Percentiles rank a stretch among this genome's conserved stretches.
Conservation (phyloP, 176 grass and related monocot species). For the Dendrocalamus sinicus region DNA sequence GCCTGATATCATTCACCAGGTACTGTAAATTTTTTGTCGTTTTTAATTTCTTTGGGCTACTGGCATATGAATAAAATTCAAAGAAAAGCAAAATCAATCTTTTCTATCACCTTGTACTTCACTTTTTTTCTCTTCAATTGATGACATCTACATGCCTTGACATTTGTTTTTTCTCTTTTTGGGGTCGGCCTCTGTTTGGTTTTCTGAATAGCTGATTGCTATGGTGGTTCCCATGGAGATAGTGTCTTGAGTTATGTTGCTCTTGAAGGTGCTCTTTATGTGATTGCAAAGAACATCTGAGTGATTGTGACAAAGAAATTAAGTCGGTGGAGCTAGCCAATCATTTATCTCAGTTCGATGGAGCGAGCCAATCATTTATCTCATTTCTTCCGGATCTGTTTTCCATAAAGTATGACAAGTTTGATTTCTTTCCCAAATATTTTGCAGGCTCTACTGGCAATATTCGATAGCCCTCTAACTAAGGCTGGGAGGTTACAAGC, state of each 20-base stretch:
- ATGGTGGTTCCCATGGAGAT: neutral
- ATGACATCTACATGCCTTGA: neutral
- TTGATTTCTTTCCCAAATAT: constrained; percentile 17
- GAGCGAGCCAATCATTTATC: neutral
- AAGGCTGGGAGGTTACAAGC: constrained; percentile 94
- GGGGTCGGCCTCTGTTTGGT: neutral
- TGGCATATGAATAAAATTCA: neutral
- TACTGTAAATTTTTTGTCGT: constrained; percentile 37
- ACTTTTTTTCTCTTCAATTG: neutral
- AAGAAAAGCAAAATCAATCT: neutral
- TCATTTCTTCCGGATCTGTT: neutral
- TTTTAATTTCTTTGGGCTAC: neutral
- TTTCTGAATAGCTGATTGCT: constrained; percentile 11
- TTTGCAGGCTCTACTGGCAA: constrained; percentile 81
- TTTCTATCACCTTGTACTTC: neutral
- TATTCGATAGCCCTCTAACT: constrained; percentile 94
- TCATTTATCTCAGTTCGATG: neutral
- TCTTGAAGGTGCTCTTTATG: neutral
- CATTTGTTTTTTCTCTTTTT: neutral
- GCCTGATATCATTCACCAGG: constrained; percentile 98
- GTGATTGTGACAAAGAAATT: neutral
- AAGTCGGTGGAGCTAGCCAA: neutral
- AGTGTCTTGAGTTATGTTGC: neutral
- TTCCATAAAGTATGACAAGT: neutral
- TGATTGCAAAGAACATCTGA: neutral